These are phyloP conservation scores for Ceratocystis harringtonii DNA, from an alignment of 2,329 filamentous ascomycete species.

Conservation along the genomic window DNA sequence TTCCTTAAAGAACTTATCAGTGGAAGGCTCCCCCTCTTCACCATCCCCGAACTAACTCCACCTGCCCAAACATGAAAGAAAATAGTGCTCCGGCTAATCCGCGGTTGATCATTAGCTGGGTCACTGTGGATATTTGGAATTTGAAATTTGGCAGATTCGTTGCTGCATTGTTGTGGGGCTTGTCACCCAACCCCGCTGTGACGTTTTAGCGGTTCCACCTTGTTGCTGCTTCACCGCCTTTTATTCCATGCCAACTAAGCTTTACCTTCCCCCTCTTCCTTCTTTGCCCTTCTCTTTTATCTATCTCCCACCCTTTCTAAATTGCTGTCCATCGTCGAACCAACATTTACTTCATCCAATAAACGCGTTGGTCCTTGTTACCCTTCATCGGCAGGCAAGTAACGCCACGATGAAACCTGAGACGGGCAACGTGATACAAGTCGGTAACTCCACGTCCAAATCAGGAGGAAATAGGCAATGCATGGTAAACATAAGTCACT, in stretches of 20 bases:
- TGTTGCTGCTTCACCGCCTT: slow-evolving; percentile 7
- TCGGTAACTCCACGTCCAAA: not conserved
- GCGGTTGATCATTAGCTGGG: not conserved
- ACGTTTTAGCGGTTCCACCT: slow-evolving; percentile 6
- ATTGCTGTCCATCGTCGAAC: not conserved
- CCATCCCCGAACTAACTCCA: not conserved
- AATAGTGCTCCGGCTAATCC: not conserved
- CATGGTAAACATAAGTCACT: not conserved
- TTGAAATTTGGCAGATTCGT: not conserved
- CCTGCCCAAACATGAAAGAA: not conserved
- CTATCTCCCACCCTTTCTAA: too few species aligned
- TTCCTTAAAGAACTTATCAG: too few species aligned
- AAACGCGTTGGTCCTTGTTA: not conserved
- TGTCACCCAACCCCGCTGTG: slow-evolving; percentile 9
- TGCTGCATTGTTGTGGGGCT: not conserved
- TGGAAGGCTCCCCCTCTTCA: not conserved
- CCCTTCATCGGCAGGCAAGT: not conserved
- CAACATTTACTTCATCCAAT: not conserved
- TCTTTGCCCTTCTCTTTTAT: too few species aligned
- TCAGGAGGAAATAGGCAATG: not conserved
- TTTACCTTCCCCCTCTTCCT: not conserved
- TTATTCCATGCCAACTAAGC: not conserved
- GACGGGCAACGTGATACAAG: not conserved
- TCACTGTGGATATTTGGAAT: too few species aligned
- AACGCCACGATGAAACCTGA: not conserved